Percentiles rank a stretch among this genome's conserved stretches.
Conservation (phyloP, 2,329 filamentous ascomycete species). For the Colletotrichum nymphaeae region DNA sequence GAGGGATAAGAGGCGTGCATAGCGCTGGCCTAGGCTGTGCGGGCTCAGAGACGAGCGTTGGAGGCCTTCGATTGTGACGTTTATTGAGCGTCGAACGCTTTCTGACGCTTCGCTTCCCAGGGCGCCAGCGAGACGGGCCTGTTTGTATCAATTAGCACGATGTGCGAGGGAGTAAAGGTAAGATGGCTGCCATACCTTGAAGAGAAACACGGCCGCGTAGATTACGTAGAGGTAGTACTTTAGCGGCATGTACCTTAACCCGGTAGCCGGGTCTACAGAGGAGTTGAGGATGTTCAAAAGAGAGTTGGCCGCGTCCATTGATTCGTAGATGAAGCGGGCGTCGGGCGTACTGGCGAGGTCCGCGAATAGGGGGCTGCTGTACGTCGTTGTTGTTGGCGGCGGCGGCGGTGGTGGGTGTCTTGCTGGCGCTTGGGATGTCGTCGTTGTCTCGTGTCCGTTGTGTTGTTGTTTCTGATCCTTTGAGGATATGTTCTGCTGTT, state of each 20-base stretch:
- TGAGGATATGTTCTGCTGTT: neutral
- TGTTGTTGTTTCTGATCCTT: conserved; percentile 48
- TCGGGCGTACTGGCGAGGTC: conserved; percentile 71
- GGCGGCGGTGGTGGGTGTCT: neutral
- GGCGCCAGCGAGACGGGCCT: conserved; percentile 69
- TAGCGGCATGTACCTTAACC: conserved; percentile 72
- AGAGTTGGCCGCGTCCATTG: conserved; percentile 72
- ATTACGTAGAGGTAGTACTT: conserved; percentile 72
- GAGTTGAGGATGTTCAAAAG: conserved; percentile 70
- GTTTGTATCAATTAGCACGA: neutral
- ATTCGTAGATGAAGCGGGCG: conserved; percentile 74
- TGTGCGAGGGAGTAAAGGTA: neutral
- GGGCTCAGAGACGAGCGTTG: conserved; percentile 67
- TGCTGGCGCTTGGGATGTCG: conserved; percentile 37
- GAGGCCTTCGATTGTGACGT: conserved; percentile 68
- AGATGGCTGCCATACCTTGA: conserved; percentile 58
- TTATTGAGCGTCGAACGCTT: conserved; percentile 68
- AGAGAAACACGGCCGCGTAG: conserved; percentile 73
- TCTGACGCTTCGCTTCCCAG: conserved; percentile 65
- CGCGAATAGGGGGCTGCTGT: conserved; percentile 48
- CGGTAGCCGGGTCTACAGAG: conserved; percentile 67
- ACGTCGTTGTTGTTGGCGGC: neutral
- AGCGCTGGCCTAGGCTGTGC: conserved; percentile 71
- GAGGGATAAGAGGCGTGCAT: conserved; percentile 69
- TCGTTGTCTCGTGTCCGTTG: conserved; percentile 43